Conservation (phyloP, 1,139 yeast genomes). For the Lodderomyces metapsilosis region DNA sequence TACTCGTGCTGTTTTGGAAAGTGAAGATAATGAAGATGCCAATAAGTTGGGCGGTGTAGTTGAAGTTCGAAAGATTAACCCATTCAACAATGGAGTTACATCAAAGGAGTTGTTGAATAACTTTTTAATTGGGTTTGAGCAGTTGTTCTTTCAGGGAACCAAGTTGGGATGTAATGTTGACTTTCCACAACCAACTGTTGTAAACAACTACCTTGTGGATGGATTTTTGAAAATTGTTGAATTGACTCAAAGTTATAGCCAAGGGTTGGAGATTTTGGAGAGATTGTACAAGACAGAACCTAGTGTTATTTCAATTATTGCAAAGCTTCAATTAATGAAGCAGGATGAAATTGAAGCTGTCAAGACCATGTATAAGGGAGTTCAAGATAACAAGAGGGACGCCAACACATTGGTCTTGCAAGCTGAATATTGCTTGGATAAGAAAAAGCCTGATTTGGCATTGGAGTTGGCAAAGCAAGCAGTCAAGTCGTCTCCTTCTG, state of each 20-base stretch:
- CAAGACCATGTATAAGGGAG: conserved; percentile 58
- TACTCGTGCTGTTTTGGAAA: conserved; percentile 66
- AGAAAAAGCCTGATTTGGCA: conserved; percentile 70
- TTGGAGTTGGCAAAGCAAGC: conserved; percentile 71
- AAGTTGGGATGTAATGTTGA: conserved; percentile 67
- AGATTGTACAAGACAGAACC: conserved; percentile 43
- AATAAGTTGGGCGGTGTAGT: conserved; percentile 51
- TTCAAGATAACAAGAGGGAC: conserved; percentile 60
- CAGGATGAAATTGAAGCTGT: conserved; percentile 84
- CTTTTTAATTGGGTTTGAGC: conserved; percentile 61
- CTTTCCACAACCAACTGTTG: conserved; percentile 64
- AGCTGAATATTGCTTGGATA: conserved; percentile 67
- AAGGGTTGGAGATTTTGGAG: conserved; percentile 55
- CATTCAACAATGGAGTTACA: conserved; percentile 49
- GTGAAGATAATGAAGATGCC: conserved; percentile 58
- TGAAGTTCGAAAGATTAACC: conserved; percentile 51
- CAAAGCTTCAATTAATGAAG: conserved; percentile 51
- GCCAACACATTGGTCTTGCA: conserved; percentile 60
- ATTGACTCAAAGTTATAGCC: conserved; percentile 61
- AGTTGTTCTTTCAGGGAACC: conserved; percentile 65
- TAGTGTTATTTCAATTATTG: conserved; percentile 55
- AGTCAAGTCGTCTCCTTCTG: conserved; percentile 80
- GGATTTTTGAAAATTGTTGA: conserved; percentile 65
- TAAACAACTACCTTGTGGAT: conserved; percentile 74
- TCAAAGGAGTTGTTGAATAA: conserved; percentile 46